Evolutionary conservation across 2,329 filamentous ascomycete genomes (phyloP).

Genomic region (Cladophialophora yegresii): DNA sequence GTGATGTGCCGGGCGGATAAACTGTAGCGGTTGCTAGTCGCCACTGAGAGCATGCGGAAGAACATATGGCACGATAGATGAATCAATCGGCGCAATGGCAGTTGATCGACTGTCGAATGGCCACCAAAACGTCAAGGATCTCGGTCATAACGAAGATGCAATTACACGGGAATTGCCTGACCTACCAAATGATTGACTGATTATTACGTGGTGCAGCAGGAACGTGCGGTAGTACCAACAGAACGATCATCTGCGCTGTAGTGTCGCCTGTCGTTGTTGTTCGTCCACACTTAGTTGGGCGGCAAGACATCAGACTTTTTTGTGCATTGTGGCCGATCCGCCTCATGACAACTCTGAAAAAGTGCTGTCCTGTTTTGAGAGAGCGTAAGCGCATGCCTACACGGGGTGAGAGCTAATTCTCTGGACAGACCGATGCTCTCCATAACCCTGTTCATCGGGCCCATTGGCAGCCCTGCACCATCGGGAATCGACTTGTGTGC

Average conservation of each 20-base stretch:
- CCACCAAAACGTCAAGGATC: not conserved
- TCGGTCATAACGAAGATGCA: not conserved
- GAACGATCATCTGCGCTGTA: not conserved
- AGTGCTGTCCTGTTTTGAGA: not conserved
- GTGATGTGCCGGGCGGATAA: not conserved
- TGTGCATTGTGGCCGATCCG: not conserved
- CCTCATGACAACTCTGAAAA: not conserved
- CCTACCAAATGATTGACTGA: not conserved
- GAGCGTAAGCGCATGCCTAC: not conserved
- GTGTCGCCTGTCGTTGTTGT: not conserved
- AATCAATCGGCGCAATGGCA: not conserved
- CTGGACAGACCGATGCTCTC: not conserved
- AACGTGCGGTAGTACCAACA: not conserved
- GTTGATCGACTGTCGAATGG: not conserved
- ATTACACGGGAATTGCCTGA: not conserved
- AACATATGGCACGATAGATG: not conserved
- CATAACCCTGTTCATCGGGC: not conserved
- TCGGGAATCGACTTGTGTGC: not conserved
- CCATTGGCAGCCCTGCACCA: not conserved
- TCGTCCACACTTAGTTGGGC: not conserved
- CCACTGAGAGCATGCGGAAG: not conserved
- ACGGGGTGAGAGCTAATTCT: not conserved
- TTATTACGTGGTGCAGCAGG: not conserved
- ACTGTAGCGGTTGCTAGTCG: not conserved
- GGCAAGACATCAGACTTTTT: not conserved